Evolutionary conservation across 148 eudicot genomes (phyloP), one percentile per base, ranked within the genome.

Genomic region (Camellia sinensis): DNA sequence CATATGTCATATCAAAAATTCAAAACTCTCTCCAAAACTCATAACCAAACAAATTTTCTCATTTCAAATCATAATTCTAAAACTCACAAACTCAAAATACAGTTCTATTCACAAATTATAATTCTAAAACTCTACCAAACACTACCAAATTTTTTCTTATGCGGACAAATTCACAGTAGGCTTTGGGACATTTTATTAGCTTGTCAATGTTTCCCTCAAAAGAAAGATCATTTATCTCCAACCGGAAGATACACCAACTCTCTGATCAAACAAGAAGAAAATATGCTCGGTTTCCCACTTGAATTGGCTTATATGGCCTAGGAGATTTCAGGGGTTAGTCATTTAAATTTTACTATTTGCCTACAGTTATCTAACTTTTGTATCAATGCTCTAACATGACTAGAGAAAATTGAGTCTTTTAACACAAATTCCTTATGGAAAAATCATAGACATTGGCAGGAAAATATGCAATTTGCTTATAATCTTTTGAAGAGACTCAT

Each of bases 201-300:
- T 52, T 70, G 29, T 43, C 73, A 14, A 44, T 69, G 18, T 69
- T 69, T 52, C 73, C 18, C 45, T 45, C 13, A 46, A 68, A 70
- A 45, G 12, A 70, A 45, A 44, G 37, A 12, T 53, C 54, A 70
- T 44, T 70, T 45, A 14, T 70, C 73, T 70, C 50, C 54, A 44
- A 70, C 73, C 54, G 6, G 73, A 70, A 70, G 73, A 70, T 70
- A 13, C 54, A 70, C 21, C 50, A 44, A 70, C 73, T 45, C 45
- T 45, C 48, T 40, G 72, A 68, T 68, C 18, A 41, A 70, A 72
- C 59, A 52, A 48, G 59, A 72, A 52, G 60, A 52, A 72, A 72
- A 50, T 44, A 18, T 70, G 53, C 54, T 18, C 19, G 18, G 54
- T 44, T 70, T 70, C 73, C 29, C 54, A 70, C 53, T 18, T 44